Percentiles rank a stretch among this genome's conserved stretches.
Conservation (phyloP, 495 filamentous ascomycete species). For the Bombardia bombarda region DNA sequence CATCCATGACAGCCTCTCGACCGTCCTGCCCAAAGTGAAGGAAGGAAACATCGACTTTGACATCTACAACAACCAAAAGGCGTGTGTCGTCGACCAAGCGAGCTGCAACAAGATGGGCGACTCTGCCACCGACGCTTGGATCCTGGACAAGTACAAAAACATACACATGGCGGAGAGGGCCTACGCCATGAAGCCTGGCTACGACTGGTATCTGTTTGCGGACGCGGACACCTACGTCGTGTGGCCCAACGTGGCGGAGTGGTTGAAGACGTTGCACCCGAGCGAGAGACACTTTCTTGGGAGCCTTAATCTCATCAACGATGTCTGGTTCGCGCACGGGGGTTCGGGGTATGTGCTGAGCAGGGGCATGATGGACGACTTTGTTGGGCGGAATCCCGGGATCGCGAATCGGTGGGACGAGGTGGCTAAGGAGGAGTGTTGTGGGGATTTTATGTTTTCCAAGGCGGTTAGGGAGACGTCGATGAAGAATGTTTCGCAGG, state of each 20-base stretch:
- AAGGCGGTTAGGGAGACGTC: conserved; percentile 46
- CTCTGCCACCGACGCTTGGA: conserved; percentile 36
- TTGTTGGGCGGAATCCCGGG: conserved; percentile 29
- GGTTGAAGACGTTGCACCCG: conserved; percentile 45
- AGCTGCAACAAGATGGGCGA: conserved; percentile 28
- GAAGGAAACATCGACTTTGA: conserved; percentile 42
- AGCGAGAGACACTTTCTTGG: conserved; percentile 49
- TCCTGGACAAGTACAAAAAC: conserved; percentile 41
- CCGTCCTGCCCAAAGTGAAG: conserved; percentile 29
- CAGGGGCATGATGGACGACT: conserved; percentile 42
- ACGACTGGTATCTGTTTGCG: conserved; percentile 63
- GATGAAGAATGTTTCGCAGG: conserved; percentile 18
- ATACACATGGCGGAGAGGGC: conserved; percentile 37
- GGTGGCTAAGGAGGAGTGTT: conserved; percentile 52
- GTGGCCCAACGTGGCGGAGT: conserved; percentile 52
- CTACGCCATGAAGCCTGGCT: conserved; percentile 35
- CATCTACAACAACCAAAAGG: conserved; percentile 42
- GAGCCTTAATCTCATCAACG: conserved; percentile 46
- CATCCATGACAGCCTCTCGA: conserved; percentile 45
- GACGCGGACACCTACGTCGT: conserved; percentile 62
- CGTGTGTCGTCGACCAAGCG: conserved; percentile 32
- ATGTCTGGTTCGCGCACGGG: conserved; percentile 56
- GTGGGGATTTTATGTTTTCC: conserved; percentile 59
- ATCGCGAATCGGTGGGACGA: conserved; percentile 44
- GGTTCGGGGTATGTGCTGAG: conserved; percentile 62